Percentiles rank a stretch among this genome's conserved stretches.
phyloP scores from a whole-genome alignment of 331 rosid species.

The Stylosanthes scabra region DNA sequence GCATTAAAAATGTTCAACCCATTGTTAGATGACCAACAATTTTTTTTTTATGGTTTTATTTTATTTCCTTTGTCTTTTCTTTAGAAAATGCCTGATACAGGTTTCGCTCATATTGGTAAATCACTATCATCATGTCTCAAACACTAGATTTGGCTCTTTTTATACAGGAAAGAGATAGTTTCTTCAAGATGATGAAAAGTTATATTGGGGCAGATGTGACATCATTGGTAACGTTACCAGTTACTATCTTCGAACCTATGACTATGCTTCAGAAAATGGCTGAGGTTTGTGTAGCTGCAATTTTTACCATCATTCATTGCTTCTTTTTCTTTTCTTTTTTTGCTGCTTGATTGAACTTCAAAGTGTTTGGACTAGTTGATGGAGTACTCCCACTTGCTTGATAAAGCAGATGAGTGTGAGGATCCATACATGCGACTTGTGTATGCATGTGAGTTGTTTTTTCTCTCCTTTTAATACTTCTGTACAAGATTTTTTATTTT shows the following conservation, averaged over 20 bases:
- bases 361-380: slow-evolving; percentile 54
- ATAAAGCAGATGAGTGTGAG: slow-evolving; percentile 74
- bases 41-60: neutral
- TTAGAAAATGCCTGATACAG: neutral
- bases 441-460: slow-evolving; percentile 63
- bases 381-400: slow-evolving; percentile 77
- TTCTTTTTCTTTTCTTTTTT: neutral
- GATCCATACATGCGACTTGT: slow-evolving; percentile 77
- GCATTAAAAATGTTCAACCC: neutral
- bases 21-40: too few relatives aligned
- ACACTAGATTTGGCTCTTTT: neutral
- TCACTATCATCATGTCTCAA: too few relatives aligned
- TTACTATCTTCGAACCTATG: slow-evolving; percentile 79
- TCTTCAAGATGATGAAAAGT: slow-evolving; percentile 81
- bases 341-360: slow-evolving; percentile 13
- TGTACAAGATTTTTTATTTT: neutral
- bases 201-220: slow-evolving; percentile 77
- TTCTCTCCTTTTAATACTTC: neutral
- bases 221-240: slow-evolving; percentile 81
- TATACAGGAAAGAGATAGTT: slow-evolving; percentile 54
- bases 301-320: neutral
- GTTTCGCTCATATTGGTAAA: too few relatives aligned
- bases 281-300: slow-evolving; percentile 57
- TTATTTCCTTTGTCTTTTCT: neutral
- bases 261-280: slow-evolving; percentile 85